These are phyloP conservation scores for Cordyceps militaris DNA, from an alignment of 2,329 filamentous ascomycete genomes.

Conservation along the genomic window DNA sequence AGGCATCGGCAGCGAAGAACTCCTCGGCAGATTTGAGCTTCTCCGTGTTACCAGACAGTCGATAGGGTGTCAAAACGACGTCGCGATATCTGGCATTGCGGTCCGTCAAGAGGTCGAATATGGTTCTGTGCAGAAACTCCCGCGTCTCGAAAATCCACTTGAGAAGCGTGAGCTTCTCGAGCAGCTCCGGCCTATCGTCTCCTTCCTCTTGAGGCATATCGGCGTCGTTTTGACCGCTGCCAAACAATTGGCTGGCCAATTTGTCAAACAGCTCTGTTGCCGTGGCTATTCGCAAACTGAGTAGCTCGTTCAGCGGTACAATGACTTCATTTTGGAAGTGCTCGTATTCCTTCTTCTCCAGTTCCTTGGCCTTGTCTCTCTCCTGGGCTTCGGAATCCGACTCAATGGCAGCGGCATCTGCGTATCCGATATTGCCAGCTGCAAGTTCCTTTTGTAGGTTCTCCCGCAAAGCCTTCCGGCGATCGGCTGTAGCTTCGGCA, in stretches of 20 bases:
- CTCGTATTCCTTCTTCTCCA: constrained; percentile 75
- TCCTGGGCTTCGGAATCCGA: constrained; percentile 67
- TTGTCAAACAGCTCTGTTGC: constrained; percentile 73
- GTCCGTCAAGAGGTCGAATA: constrained; percentile 77
- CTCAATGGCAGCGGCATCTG: constrained; percentile 75
- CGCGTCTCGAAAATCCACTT: constrained; percentile 97
- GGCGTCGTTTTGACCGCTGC: constrained; percentile 55
- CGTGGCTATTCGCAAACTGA: constrained; percentile 66
- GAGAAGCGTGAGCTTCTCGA: constrained; percentile 88
- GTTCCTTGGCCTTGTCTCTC: constrained; percentile 60
- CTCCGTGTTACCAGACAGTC: constrained; percentile 63
- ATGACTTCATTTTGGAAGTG: constrained; percentile 76
- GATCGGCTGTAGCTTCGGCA: constrained; percentile 39
- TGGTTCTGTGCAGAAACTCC: constrained; percentile 77
- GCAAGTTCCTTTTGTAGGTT: constrained; percentile 76
- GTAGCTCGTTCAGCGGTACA: constrained; percentile 72
- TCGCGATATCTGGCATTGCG: constrained; percentile 81
- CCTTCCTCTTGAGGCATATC: constrained; percentile 91
- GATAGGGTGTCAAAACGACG: constrained; percentile 76
- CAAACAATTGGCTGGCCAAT: constrained; percentile 64
- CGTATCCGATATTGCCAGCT: constrained; percentile 71
- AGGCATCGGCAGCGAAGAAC: constrained; percentile 77
- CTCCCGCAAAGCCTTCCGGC: constrained; percentile 57
- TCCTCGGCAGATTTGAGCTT: constrained; percentile 71
- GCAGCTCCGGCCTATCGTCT: constrained; percentile 85